Conservation (phyloP, 768 basidiomycete species). For the Podaxis sp. region DNA sequence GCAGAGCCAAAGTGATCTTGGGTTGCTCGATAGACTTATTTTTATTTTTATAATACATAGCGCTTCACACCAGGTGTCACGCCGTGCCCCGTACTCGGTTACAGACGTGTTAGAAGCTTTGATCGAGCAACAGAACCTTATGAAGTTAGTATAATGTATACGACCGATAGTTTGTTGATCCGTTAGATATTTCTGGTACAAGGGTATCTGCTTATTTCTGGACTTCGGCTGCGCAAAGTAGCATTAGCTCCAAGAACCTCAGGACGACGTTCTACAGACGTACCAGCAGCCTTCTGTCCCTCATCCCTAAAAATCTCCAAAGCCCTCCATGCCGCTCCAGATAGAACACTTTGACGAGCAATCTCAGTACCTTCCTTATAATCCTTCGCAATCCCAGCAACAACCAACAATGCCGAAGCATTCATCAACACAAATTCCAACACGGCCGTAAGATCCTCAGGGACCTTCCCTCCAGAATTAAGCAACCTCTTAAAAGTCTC, state of each 20-base stretch:
- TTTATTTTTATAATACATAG: neutral
- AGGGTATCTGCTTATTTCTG: neutral
- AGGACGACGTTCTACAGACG: neutral
- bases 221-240: neutral
- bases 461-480: conserved; percentile 52
- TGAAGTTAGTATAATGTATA: neutral
- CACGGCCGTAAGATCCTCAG: conserved; percentile 57
- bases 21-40: neutral
- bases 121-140: neutral
- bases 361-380: conserved; percentile 70
- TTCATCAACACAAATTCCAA: conserved; percentile 90
- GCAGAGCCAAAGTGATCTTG: conserved; percentile 33
- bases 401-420: conserved; percentile 82
- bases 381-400: conserved; percentile 71
- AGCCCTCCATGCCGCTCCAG: conserved; percentile 60
- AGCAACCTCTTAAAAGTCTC: conserved; percentile 66
- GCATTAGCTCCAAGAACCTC: too few relatives aligned
- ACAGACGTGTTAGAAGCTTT: too few relatives aligned
- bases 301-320: conserved; percentile 49
- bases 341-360: conserved; percentile 59
- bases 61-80: too few relatives aligned
- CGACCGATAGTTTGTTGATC: neutral
- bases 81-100: too few relatives aligned
- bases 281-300: conserved; percentile 30
- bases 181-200: conserved; percentile 7